A percentile compares a stretch with the other conserved stretches of the same genome.
Evolutionary conservation across 768 basidiomycete species (phyloP).

Genomic region (Kwoniella dejecticola): DNA sequence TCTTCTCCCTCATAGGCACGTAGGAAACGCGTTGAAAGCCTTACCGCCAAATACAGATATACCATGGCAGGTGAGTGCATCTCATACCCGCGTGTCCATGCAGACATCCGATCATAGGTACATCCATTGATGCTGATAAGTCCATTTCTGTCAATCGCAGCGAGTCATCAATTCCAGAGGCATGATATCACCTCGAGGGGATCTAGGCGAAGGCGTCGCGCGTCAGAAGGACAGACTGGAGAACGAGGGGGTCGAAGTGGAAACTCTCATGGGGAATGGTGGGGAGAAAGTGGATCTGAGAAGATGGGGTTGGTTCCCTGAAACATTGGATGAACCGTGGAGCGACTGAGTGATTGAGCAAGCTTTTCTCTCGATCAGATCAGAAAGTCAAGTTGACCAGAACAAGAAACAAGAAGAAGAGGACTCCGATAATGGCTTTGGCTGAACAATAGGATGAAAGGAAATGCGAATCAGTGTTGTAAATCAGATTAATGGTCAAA

Average conservation of each 20-base stretch:
- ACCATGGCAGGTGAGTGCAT: slow-evolving; percentile 55
- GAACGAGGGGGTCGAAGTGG: slow-evolving; percentile 80
- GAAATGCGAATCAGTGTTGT: too few species aligned
- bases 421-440: too few species aligned
- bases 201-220: slow-evolving; percentile 76
- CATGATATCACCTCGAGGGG: slow-evolving; percentile 71
- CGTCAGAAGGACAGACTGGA: slow-evolving; percentile 74
- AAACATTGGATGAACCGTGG: slow-evolving; percentile 15
- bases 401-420: too few species aligned
- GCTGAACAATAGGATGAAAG: too few species aligned
- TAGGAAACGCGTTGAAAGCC: slow-evolving; percentile 51
- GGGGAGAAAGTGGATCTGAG: slow-evolving; percentile 60
- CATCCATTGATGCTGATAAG: too few species aligned
- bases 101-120: too few species aligned
- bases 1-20: too few species aligned
- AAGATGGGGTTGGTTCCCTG: slow-evolving; percentile 55
- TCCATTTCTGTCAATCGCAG: slow-evolving; percentile 20
- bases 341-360: too few species aligned
- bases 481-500: too few species aligned
- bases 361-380: too few species aligned
- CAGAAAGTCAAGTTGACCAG: too few species aligned
- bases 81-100: too few species aligned
- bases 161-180: slow-evolving; percentile 52
- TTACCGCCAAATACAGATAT: slow-evolving; percentile 42
- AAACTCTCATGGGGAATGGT: slow-evolving; percentile 61